phyloP scores from a whole-genome alignment of 2,329 filamentous ascomycete genomes.

The Epicoccum nigrum region DNA sequence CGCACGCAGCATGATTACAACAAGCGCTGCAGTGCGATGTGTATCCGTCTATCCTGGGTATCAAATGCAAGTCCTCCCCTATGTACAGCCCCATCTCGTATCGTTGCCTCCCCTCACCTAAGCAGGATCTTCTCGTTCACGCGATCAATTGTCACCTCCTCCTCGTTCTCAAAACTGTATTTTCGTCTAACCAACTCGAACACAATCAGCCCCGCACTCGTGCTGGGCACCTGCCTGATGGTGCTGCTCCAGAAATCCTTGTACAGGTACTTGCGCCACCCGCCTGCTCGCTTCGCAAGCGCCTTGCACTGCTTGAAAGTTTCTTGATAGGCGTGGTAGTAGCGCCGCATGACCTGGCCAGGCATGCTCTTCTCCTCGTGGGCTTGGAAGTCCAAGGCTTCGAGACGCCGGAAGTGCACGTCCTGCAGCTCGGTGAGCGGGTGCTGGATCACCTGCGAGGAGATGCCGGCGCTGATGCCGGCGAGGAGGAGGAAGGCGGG shows the following conservation, averaged over 20 bases:
- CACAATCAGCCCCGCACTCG: conserved; percentile 76
- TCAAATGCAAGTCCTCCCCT: not conserved
- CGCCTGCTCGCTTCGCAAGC: conserved; percentile 64
- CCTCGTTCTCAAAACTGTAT: conserved; percentile 66
- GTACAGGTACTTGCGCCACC: conserved; percentile 69
- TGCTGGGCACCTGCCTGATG: conserved; percentile 76
- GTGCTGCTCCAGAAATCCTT: conserved; percentile 75
- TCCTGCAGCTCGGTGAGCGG: conserved; percentile 74
- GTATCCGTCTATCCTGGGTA: conserved; percentile 2
- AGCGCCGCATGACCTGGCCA: conserved; percentile 59
- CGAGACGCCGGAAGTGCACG: conserved; percentile 74
- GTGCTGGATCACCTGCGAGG: conserved; percentile 73
- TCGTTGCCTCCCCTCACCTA: not conserved
- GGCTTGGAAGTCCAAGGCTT: conserved; percentile 69
- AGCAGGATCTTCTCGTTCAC: conserved; percentile 63
- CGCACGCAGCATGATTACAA: no score
- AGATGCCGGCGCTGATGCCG: conserved; percentile 70
- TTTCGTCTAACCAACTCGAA: conserved; percentile 78
- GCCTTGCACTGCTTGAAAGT: conserved; percentile 66
- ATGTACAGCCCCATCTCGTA: not conserved
- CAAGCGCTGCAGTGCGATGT: not conserved
- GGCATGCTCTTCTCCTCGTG: conserved; percentile 43
- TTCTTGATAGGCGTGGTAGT: conserved; percentile 73
- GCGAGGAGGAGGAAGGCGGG: conserved; percentile 73
- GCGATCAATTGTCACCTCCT: conserved; percentile 57